A percentile compares a stretch with the other conserved stretches of the same genome.
These are phyloP conservation scores for Actinidia arguta DNA, from an alignment of 179 eudicot genomes.

Conservation along the genomic window DNA sequence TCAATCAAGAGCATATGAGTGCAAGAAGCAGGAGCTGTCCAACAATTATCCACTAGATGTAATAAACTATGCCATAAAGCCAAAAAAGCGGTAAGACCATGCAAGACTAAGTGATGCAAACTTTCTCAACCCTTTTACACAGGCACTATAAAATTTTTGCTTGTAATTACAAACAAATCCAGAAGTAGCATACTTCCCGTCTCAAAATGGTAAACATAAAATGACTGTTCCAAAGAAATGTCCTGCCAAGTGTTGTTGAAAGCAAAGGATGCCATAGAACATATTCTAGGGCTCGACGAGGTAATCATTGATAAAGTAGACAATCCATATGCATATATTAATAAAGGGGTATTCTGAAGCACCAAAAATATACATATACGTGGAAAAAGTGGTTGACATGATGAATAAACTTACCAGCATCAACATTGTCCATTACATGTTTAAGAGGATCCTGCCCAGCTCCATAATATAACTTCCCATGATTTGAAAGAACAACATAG, in stretches of 20 bases:
- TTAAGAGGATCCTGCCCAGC: conserved; percentile 49
- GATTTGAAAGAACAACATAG: conserved; percentile 62
- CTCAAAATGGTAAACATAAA: not conserved
- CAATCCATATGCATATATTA: not conserved
- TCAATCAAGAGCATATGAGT: too few species aligned
- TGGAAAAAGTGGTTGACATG: not conserved
- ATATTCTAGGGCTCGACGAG: not conserved
- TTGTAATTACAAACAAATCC: not conserved
- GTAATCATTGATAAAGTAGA: not conserved
- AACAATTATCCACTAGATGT: too few species aligned
- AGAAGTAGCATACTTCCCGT: not conserved
- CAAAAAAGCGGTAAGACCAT: too few species aligned
- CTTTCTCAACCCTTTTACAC: too few species aligned
- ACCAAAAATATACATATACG: too few species aligned
- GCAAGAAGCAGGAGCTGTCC: too few species aligned
- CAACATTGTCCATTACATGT: conserved; percentile 65
- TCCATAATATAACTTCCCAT: conserved; percentile 65
- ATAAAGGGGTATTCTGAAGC: too few species aligned
- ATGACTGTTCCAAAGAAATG: conserved; percentile 2
- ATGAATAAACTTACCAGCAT: conserved; percentile 63
- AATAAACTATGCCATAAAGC: too few species aligned
- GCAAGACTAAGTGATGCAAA: too few species aligned
- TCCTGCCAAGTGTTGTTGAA: not conserved
- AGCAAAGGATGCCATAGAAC: not conserved
- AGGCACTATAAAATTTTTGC: too few species aligned